Evolutionary conservation across 106 monocot species (phyloP), one percentile per base, ranked within the genome.

Genomic region (Iris macrosiphon): DNA sequence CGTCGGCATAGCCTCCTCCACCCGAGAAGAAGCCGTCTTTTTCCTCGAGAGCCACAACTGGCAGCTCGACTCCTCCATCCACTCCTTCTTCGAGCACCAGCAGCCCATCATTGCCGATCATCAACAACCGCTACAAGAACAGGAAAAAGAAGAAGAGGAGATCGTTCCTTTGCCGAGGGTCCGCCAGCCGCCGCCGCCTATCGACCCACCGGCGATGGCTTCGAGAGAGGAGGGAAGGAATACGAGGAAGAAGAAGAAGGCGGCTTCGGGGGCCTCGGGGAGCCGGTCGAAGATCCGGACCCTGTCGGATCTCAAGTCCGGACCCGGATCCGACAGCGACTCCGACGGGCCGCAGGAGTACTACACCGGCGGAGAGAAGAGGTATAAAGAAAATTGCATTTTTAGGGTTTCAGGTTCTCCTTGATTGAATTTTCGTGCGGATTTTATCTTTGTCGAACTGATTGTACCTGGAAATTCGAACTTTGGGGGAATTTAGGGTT

Each of bases 311-410:
- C 79, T 92, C 49, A 87, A 42, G 34, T 31, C 75, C 9, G 67
- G 45, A 2, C 57, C 72, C 0, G 87, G 66, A 7, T 82, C 82
- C 2, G 82, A 79, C 7, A 52, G 52, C 20, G 92, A 92, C 34
- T 79, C 79, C 45, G 87, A 93, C 37, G 77, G 49, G 15, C 87
- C 74, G 3, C 73, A 73, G 54, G 92, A 92, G 73, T 92, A 79
- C 52, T 92, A 80, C 34, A 79, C 92, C 20, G 92, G 92, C 4
- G 87, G 92, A 1, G 87, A 92, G 58, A 92, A 83, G 58, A 92
- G 90, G 90, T 91, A 21, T 23, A 4, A 10, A 5, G 34, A 10
- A 5, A 5, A 35, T 10, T 35, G 34, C 10, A 5, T 4, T 5
- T 35, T 35, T 35, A 35, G 34, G 34, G 34, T 35, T 35, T 35